Evolutionary conservation across 2,329 filamentous ascomycete genomes (phyloP), one percentile per base, ranked within the genome.

Genomic region (Diaporthe sp.): DNA sequence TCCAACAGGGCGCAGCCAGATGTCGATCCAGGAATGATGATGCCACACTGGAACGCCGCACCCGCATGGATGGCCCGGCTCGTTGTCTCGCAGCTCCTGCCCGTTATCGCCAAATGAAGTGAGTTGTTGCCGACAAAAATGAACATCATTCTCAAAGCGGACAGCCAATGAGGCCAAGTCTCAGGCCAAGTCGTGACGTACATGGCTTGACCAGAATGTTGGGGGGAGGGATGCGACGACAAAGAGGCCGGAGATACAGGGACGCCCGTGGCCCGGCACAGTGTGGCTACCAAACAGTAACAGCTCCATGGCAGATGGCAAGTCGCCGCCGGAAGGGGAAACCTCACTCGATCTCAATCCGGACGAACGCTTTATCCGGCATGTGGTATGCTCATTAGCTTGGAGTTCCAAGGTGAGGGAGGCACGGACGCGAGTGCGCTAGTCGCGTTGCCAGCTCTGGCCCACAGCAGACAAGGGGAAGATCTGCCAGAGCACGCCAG

Each of bases 331-430:
- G 58, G 55, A 62, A 61, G 61, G 53, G 71, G 46, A 65, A 51
- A 51, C 37, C 55, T 74, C 58, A 37, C 72, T 57, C 17, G 58
- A 51, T 39, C 67, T 76, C 34, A 75, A 25, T 71, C 65, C 58
- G 65, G 75, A 74, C 65, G 75, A 71, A 76, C 72, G n/a, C 75
- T 51, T 67, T 39, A 68, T 74, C 67, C 74, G 72, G 75, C 75
- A 67, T 67, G 65, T 58, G 55, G 62, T 62, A 46, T 53, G 31
- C 28, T 31, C 71, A 19, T 68, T 73, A 73, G 70, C 61, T 37
- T 57, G 31, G 9, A 28, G 22, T 19, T 65, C 51, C 72, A 49
- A 67, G 37, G 58, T 39, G 71, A 74, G 65, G 19, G 58, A 34
- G 44, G 75, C 62, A 71, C 65, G 53, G 57, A 71, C 65, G 49